A percentile compares a stretch with the other conserved stretches of the same genome.
phyloP scores from a whole-genome alignment of 2,329 filamentous ascomycete species.

The Sarocladiaceae sp. region DNA sequence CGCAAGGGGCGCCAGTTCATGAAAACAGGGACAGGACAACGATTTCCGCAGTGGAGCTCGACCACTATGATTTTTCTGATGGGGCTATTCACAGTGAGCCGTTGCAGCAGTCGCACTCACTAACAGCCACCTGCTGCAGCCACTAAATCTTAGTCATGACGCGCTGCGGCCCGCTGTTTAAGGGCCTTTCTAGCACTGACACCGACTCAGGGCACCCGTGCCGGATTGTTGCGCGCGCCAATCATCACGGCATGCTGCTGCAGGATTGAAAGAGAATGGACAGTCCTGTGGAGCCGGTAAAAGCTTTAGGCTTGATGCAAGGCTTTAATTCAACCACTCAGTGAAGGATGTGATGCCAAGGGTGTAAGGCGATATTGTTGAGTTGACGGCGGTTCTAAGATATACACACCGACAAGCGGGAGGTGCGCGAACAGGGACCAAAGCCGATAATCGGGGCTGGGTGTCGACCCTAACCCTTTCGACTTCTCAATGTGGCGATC shows the following conservation, averaged over 20 bases:
- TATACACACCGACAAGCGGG: too few species aligned
- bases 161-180: slow-evolving; percentile 1
- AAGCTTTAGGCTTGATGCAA: too few species aligned
- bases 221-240: not conserved
- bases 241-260: not conserved
- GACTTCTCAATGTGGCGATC: not conserved
- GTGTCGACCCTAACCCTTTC: not conserved
- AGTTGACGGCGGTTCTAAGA: too few species aligned
- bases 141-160: too few species aligned
- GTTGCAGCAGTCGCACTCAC: too few species aligned
- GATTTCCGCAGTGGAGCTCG: slow-evolving; percentile 6
- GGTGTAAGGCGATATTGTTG: too few species aligned
- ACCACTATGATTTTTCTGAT: not conserved
- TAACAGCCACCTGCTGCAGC: not conserved
- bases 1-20: not conserved
- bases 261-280: not conserved
- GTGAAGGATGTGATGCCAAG: too few species aligned
- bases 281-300: not conserved
- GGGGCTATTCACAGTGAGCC: too few species aligned
- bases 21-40: slow-evolving; percentile 1
- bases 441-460: not conserved
- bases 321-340: too few species aligned
- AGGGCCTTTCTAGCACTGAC: not conserved
- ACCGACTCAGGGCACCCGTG: slow-evolving; percentile 1
- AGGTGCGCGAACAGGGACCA: not conserved